Conservation (phyloP, 1,139 yeast genomes). For the Magnusiomyces tetraspermus region DNA sequence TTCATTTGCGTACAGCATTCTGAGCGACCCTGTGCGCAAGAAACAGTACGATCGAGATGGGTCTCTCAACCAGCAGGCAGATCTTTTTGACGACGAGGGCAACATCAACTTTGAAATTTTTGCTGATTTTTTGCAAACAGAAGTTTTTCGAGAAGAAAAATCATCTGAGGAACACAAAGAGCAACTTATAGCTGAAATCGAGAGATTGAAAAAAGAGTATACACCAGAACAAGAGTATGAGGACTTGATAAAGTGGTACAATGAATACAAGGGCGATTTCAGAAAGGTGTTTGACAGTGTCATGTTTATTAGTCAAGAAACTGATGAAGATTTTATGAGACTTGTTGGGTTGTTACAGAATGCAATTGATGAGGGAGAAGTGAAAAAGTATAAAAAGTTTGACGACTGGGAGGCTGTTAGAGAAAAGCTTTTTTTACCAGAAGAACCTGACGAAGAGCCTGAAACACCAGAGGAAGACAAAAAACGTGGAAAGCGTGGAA, state of each 20-base stretch:
- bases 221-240: slow-evolving; percentile 58
- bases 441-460: not conserved
- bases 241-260: slow-evolving; percentile 55
- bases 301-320: slow-evolving; percentile 64
- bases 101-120: too few species aligned
- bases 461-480: too few species aligned
- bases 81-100: too few species aligned
- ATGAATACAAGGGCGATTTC: slow-evolving; percentile 59
- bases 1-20: slow-evolving; percentile 65
- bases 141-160: too few species aligned
- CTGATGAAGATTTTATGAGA: slow-evolving; percentile 47
- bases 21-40: slow-evolving; percentile 50
- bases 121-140: slow-evolving; percentile 53
- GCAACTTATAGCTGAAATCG: slow-evolving; percentile 68
- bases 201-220: slow-evolving; percentile 46
- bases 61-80: slow-evolving; percentile 43
- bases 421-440: slow-evolving; percentile 32
- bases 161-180: too few species aligned
- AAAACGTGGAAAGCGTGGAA: too few species aligned
- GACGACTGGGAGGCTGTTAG: slow-evolving; percentile 27
- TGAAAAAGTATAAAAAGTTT: slow-evolving; percentile 27
- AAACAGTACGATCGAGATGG: slow-evolving; percentile 63
- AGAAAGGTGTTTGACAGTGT: slow-evolving; percentile 60
- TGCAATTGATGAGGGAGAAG: slow-evolving; percentile 35
- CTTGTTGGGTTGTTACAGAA: slow-evolving; percentile 44